Evolutionary conservation across 1,284 basidiomycete genomes (phyloP).

Genomic region (Leccinum griseonigrum): DNA sequence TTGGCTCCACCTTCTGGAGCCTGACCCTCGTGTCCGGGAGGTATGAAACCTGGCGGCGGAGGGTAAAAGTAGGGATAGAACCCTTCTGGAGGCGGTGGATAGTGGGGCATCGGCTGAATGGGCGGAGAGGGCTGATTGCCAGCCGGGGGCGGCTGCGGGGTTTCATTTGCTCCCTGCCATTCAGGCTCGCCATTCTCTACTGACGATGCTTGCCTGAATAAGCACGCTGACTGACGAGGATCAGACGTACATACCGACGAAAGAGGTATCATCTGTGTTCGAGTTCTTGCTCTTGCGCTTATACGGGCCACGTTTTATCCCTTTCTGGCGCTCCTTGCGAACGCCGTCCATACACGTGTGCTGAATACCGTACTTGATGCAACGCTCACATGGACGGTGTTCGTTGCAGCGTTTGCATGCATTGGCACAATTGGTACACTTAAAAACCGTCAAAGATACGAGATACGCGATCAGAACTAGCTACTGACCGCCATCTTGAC

Average conservation of each 20-base stretch:
- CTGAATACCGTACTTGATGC: slow-evolving; percentile 74
- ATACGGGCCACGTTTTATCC: slow-evolving; percentile 84
- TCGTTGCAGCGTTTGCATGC: slow-evolving; percentile 89
- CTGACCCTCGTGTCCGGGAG: slow-evolving; percentile 42
- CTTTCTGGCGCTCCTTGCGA: slow-evolving; percentile 82
- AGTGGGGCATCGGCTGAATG: slow-evolving; percentile 40
- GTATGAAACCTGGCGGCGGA: slow-evolving; percentile 39
- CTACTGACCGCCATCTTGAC: slow-evolving; percentile 81
- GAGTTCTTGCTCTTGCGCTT: slow-evolving; percentile 64
- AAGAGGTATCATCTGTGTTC: slow-evolving; percentile 17
- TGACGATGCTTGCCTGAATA: slow-evolving; percentile 18
- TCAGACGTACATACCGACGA: slow-evolving; percentile 16
- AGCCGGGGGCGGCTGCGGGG: slow-evolving; percentile 23
- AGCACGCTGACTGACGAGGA: slow-evolving; percentile 13
- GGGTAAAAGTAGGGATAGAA: slow-evolving; percentile 58
- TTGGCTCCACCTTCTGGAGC: slow-evolving; percentile 41
- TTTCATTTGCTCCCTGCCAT: slow-evolving; percentile 33
- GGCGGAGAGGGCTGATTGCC: slow-evolving; percentile 35
- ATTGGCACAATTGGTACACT: slow-evolving; percentile 81
- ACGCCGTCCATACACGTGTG: slow-evolving; percentile 71
- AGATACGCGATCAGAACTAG: not conserved
- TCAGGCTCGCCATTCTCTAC: slow-evolving; percentile 26
- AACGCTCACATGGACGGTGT: slow-evolving; percentile 74
- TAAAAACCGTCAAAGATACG: slow-evolving; percentile 4
- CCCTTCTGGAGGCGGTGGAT: slow-evolving; percentile 42